phyloP scores from a whole-genome alignment of 129 eudicot genomes.

The Flaveria linearis region DNA sequence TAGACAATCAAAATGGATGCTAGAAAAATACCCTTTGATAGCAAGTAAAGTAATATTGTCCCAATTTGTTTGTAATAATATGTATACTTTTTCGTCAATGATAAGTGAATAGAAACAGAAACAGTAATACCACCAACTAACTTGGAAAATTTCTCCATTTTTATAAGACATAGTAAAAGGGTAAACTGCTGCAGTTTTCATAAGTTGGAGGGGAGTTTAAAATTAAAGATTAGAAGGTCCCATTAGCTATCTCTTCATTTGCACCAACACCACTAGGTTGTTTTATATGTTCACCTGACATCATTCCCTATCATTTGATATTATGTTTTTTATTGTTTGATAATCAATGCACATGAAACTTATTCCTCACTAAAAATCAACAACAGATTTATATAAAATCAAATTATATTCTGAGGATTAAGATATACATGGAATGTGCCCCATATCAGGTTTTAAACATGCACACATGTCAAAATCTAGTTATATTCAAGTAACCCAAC shows the following conservation, averaged over 20 bases:
- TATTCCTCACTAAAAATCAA: neutral
- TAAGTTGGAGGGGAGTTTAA: neutral
- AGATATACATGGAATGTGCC: neutral
- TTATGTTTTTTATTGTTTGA: slow-evolving; percentile 14
- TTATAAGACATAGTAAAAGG: neutral
- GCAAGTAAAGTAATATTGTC: neutral
- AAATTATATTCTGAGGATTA: neutral
- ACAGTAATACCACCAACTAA: no score
- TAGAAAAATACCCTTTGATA: neutral
- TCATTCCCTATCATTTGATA: neutral
- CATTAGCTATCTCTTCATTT: neutral
- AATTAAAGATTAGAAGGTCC: neutral
- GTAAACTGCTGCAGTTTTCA: neutral
- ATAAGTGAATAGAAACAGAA: neutral
- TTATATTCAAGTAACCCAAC: slow-evolving; percentile 7
- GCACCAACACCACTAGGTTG: neutral
- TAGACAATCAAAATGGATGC: neutral
- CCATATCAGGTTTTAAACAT: neutral
- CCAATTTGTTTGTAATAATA: no score
- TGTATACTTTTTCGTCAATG: neutral
- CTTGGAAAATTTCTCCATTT: neutral
- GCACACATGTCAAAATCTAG: neutral
- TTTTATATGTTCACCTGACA: neutral
- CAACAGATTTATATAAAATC: neutral
- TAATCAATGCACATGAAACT: neutral